These are phyloP conservation scores for Syzygium aromaticum DNA, from an alignment of 345 rosid species.

Conservation along the genomic window DNA sequence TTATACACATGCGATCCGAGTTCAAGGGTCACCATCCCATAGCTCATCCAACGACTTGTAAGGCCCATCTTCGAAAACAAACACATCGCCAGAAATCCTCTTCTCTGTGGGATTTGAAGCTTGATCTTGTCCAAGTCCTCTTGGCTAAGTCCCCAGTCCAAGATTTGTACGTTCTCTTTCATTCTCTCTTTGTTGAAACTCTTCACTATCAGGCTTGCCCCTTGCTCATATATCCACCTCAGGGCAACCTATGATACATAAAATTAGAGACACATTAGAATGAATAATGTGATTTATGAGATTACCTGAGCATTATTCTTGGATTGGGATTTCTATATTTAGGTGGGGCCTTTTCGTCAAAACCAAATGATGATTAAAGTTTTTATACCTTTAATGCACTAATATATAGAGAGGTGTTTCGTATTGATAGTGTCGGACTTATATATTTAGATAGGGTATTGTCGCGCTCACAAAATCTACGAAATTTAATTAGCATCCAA, in stretches of 20 bases:
- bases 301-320: background rate
- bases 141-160: constrained; percentile 3
- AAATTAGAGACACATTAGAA: background rate
- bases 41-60: constrained; percentile 1
- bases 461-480: too few species aligned
- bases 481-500: background rate
- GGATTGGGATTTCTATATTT: too few species aligned
- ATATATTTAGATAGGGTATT: too few species aligned
- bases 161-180: background rate
- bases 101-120: background rate
- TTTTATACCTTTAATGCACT: background rate
- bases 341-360: too few species aligned
- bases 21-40: background rate
- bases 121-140: background rate
- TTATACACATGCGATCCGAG: background rate
- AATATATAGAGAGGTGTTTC: too few species aligned
- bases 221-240: constrained; percentile 8
- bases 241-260: background rate
- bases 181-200: constrained; percentile 6
- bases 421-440: too few species aligned
- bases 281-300: background rate
- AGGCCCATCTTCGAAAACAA: background rate
- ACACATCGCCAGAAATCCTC: background rate
- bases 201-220: background rate
- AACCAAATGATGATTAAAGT: too few species aligned